These are phyloP conservation scores for Paramecium tetraurelia DNA, from an alignment of 73 alveolate species.

Conservation along the genomic window DNA sequence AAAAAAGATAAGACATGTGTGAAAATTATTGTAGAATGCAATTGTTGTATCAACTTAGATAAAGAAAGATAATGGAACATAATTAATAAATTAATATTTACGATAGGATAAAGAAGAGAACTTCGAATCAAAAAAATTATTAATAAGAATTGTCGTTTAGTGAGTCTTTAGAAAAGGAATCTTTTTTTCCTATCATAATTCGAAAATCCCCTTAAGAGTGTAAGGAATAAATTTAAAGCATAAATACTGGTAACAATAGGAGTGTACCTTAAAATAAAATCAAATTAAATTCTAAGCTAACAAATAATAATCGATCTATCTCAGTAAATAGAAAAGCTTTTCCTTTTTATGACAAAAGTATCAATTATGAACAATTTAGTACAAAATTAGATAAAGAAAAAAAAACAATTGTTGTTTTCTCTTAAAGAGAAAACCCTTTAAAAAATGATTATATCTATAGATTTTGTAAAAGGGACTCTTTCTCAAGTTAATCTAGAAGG, in stretches of 20 bases:
- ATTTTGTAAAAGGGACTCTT: neutral
- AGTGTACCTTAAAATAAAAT: neutral
- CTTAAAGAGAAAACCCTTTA: neutral
- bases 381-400: neutral
- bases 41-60: neutral
- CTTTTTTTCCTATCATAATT: neutral
- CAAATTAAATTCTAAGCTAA: neutral
- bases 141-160: neutral
- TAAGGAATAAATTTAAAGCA: neutral
- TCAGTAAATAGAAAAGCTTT: neutral
- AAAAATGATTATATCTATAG: neutral
- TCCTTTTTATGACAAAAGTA: neutral
- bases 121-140: neutral
- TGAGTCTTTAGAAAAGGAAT: neutral
- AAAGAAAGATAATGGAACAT: neutral
- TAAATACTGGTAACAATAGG: neutral
- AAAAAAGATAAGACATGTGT: neutral
- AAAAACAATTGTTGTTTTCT: neutral
- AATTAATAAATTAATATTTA: neutral
- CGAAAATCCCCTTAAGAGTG: neutral
- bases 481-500: neutral
- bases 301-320: neutral
- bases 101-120: neutral
- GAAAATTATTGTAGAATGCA: conserved; percentile 6
- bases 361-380: neutral